Evolutionary conservation across 805 yeast genomes (phyloP), one percentile per base, ranked within the genome.

Genomic region (Ogataea nonfermentans): DNA sequence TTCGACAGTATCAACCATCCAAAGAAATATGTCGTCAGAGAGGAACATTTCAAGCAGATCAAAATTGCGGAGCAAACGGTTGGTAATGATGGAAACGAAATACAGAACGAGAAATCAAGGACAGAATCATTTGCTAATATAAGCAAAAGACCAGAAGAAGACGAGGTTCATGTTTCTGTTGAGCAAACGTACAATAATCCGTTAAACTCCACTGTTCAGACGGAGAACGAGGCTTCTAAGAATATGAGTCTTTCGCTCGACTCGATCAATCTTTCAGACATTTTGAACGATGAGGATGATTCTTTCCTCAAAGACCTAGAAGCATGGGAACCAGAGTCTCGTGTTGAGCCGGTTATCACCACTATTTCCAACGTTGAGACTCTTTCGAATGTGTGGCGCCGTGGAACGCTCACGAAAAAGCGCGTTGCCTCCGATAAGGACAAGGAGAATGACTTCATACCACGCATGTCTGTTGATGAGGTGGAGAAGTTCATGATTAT

Each of bases 301-400:
- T 68, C 75, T 19, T 66, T 66, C 14, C 52, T 57, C 43, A 70
- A 67, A 35, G 74, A 70, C 30, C 49, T 71, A 20, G 55, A 71
- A 22, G 65, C 65, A 1, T 66, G 62, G 62, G 56, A 58, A 32
- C 44, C 44, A 3, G 52, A 48, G 20, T 33, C 47, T 9, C 42
- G 44, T 6, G 35, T 32, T 5, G 30, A 28, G 19, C 44, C 46
- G 9, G n/a, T n/a, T 7, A 20, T 19, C 1, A 16, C 20, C 13
- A 14, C 42, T 9, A 42, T 43, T 14, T 13, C 42, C 26, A 51
- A 53, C 29, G 47, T 43, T 10, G 48, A 51, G 7, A 41, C 53
- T 17, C 33, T 60, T 13, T 35, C 53, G 12, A 46, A 53, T 29
- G 49, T 61, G 12, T 60, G 65, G 65, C 44, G 60, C 37, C 46